A percentile compares a stretch with the other conserved stretches of the same genome.
Conservation (phyloP, 495 filamentous ascomycete genomes). For the Neurospora tetrasperma region DNA sequence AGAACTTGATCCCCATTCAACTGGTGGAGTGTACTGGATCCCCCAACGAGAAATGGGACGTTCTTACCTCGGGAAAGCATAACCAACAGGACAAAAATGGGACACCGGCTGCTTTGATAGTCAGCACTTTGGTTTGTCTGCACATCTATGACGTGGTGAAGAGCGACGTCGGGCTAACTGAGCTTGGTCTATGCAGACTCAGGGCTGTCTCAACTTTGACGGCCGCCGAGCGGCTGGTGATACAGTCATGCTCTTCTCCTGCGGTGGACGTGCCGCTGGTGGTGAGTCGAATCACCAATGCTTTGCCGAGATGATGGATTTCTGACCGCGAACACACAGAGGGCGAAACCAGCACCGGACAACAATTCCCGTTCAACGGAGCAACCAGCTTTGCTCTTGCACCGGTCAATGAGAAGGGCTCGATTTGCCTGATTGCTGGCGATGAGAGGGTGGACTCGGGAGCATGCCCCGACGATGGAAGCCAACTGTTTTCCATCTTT, state of each 20-base stretch:
- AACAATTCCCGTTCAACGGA: slow-evolving; percentile 32
- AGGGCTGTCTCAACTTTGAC: slow-evolving; percentile 45
- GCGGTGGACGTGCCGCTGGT: slow-evolving; percentile 43
- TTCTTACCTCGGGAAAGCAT: slow-evolving; percentile 42
- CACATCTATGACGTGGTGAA: slow-evolving; percentile 1
- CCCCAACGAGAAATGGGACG: slow-evolving; percentile 43
- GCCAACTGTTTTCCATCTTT: slow-evolving; percentile 38
- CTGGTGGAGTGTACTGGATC: slow-evolving; percentile 35
- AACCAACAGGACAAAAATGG: slow-evolving; percentile 24
- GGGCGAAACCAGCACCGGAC: slow-evolving; percentile 32
- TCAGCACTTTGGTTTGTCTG: slow-evolving; percentile 34
- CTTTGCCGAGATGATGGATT: slow-evolving; percentile 6
- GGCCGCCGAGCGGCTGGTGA: slow-evolving; percentile 31
- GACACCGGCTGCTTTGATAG: slow-evolving; percentile 30
- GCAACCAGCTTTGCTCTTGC: slow-evolving; percentile 32
- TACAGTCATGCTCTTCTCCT: slow-evolving; percentile 42
- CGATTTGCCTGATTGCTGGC: slow-evolving; percentile 33
- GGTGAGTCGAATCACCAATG: slow-evolving; percentile 17
- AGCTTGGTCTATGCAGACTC: slow-evolving; percentile 17
- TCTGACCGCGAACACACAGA: slow-evolving; percentile 9
- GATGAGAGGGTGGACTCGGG: slow-evolving; percentile 30
- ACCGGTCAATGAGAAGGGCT: slow-evolving; percentile 28
- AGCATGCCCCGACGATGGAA: slow-evolving; percentile 30
- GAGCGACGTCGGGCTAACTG: neutral
- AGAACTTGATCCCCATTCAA: slow-evolving; percentile 43